Evolutionary conservation across 2,329 filamentous ascomycete genomes (phyloP).

Genomic region (Pezicula radicicola): DNA sequence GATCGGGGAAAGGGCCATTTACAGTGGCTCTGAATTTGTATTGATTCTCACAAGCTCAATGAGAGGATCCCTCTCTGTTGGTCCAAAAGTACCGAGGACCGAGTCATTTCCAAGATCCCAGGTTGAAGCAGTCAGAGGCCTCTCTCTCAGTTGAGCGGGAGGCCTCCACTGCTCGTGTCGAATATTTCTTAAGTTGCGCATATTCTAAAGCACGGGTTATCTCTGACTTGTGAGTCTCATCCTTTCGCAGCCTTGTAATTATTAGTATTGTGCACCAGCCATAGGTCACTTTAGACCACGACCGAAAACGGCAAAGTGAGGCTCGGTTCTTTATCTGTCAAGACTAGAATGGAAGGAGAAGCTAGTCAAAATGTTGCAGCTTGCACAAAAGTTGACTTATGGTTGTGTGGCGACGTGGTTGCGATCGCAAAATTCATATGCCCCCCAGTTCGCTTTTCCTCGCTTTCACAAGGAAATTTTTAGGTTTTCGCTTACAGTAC

Average conservation of each 20-base stretch:
- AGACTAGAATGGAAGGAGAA: slow-evolving; percentile 1
- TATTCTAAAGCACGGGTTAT: slow-evolving; percentile 33
- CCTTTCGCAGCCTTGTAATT: neutral
- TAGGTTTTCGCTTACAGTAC: slow-evolving; percentile 4
- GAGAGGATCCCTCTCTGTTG: slow-evolving; percentile 62
- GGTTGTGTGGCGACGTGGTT: neutral
- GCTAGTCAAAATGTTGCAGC: no score
- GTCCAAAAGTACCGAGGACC: slow-evolving; percentile 81
- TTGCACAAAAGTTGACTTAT: no score
- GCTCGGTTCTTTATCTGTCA: neutral
- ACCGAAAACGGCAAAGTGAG: neutral
- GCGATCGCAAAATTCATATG: slow-evolving; percentile 6
- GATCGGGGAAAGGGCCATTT: slow-evolving; percentile 18
- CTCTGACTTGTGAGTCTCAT: neutral
- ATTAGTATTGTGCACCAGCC: neutral
- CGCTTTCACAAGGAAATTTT: slow-evolving; percentile 18
- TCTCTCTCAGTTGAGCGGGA: slow-evolving; percentile 41
- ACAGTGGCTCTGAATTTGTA: slow-evolving; percentile 36
- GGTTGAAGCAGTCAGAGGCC: slow-evolving; percentile 70
- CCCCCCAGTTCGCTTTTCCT: slow-evolving; percentile 1
- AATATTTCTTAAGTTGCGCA: slow-evolving; percentile 87
- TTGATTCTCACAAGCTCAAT: slow-evolving; percentile 67
- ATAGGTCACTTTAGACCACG: no score
- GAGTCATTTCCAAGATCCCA: slow-evolving; percentile 83
- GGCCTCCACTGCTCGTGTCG: slow-evolving; percentile 64